Conservation (phyloP, 176 grass and related monocot genomes). For the Hordeum marinum region DNA sequence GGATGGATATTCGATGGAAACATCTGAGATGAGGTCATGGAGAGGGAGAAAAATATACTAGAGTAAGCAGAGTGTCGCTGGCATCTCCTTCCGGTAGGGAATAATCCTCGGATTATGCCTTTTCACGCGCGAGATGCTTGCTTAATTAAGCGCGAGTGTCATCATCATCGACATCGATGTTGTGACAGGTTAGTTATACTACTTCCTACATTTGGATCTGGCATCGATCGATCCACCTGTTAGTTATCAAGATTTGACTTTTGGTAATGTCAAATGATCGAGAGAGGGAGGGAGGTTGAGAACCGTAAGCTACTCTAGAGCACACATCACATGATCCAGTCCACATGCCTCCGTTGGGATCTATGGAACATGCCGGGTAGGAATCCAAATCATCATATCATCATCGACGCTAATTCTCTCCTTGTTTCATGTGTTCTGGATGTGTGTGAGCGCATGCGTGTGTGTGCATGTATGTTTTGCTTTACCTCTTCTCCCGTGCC, state of each 20-base stretch:
- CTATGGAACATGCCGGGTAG: no score
- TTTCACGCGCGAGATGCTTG: no score
- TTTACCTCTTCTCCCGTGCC: no score
- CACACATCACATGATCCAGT: neutral
- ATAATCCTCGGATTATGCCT: slow-evolving; percentile 33
- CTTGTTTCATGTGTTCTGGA: no score
- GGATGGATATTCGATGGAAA: neutral
- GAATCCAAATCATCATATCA: no score
- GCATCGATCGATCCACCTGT: neutral
- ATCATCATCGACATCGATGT: no score
- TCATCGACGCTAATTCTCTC: no score
- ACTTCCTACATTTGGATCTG: neutral
- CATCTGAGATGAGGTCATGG: neutral
- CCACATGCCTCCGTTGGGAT: no score
- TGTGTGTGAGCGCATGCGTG: no score
- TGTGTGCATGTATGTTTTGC: no score
- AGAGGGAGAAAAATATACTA: neutral
- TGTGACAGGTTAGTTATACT: no score
- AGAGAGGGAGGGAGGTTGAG: neutral
- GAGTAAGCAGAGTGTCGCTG: neutral
- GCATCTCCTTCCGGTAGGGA: neutral
- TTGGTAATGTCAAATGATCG: neutral
- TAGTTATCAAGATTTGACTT: neutral
- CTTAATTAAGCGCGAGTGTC: no score
- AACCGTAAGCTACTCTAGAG: neutral